These are phyloP conservation scores for Lactifluus subvellereus DNA, from an alignment of 768 basidiomycete species.

Conservation along the genomic window DNA sequence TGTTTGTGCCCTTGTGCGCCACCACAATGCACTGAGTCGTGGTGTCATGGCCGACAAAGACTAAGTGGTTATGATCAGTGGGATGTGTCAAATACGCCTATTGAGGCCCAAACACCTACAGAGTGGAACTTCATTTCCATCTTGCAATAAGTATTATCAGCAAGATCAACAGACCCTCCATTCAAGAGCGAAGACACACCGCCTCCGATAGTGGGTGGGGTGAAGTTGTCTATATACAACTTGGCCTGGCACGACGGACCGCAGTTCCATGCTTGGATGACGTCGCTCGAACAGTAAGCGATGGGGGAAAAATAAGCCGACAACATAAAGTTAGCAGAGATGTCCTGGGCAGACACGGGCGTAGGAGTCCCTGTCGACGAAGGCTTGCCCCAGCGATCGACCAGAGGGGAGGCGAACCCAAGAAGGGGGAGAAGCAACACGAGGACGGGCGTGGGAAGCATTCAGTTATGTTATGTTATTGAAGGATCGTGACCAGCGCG, in stretches of 20 bases:
- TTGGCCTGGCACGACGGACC: neutral
- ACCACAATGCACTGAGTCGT: constrained; percentile 34
- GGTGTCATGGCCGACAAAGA: constrained; percentile 36
- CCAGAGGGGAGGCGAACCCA: neutral
- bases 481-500: too few relatives aligned
- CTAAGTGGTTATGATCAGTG: constrained; percentile 21
- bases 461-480: neutral
- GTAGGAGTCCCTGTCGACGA: neutral
- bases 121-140: constrained; percentile 30
- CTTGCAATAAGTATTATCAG: constrained; percentile 14
- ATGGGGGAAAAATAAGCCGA: constrained; percentile 36
- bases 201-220: constrained; percentile 33
- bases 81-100: neutral
- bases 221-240: constrained; percentile 26
- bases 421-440: neutral
- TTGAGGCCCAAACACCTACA: constrained; percentile 25
- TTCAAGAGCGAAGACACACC: constrained; percentile 27
- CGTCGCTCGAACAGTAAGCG: constrained; percentile 34
- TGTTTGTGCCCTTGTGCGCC: constrained; percentile 39
- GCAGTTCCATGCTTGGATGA: constrained; percentile 26
- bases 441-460: neutral
- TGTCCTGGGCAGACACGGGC: neutral
- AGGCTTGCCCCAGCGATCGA: neutral
- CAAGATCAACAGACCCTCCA: neutral
- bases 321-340: constrained; percentile 22